phyloP scores from a whole-genome alignment of 2,329 filamentous ascomycete genomes.

The Stemphylium vesicarium region DNA sequence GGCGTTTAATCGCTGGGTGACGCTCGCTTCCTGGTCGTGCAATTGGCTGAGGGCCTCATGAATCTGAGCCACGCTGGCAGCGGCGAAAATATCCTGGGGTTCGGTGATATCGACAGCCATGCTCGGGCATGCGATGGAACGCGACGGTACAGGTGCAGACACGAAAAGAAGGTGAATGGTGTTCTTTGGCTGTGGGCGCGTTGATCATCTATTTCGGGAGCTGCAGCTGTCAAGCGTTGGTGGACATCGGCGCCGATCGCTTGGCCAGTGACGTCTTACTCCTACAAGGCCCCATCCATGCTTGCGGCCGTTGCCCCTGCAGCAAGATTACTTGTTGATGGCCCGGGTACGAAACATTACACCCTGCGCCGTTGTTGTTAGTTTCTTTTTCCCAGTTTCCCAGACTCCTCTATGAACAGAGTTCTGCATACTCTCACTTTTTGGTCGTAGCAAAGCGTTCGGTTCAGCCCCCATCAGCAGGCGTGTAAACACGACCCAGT shows the following conservation, averaged over 20 bases:
- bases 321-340: constrained; percentile 14
- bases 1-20: constrained; percentile 76
- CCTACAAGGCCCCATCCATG: not conserved
- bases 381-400: not conserved
- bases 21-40: constrained; percentile 74
- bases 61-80: constrained; percentile 78
- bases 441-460: not conserved
- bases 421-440: not conserved
- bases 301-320: constrained; percentile 11
- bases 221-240: constrained; percentile 3
- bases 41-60: constrained; percentile 77
- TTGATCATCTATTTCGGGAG: constrained; percentile 2
- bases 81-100: constrained; percentile 61
- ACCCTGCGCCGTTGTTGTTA: not conserved
- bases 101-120: constrained; percentile 26
- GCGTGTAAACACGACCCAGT: constrained; percentile 19
- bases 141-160: no score
- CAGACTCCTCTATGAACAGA: not conserved
- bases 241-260: constrained; percentile 1
- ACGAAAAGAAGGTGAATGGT: not conserved
- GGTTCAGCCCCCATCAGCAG: constrained; percentile 1
- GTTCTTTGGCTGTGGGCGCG: not conserved
- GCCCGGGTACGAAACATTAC: not conserved
- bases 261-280: constrained; percentile 14
- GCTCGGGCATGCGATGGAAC: constrained; percentile 20